These are phyloP conservation scores for Pseudisothecium myosuroides DNA, from an alignment of 225 moss, liverwort and hornwort species.

Conservation along the genomic window DNA sequence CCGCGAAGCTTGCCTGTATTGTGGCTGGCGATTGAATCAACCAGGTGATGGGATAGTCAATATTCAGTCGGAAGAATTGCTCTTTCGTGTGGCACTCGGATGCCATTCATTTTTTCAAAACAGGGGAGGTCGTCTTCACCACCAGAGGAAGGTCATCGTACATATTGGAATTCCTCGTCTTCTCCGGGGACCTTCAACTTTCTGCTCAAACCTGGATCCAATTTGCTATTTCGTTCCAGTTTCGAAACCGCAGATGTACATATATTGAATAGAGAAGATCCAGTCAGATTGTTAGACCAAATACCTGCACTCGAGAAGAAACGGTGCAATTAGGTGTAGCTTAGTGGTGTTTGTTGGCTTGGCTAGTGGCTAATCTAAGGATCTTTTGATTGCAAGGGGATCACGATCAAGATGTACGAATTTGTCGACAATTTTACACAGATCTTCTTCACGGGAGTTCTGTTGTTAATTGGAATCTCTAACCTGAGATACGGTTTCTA, in stretches of 20 bases:
- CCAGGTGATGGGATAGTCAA: neutral
- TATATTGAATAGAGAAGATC: neutral
- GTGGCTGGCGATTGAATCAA: neutral
- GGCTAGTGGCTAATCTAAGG: neutral
- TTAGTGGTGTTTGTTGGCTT: neutral
- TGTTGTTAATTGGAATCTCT: neutral
- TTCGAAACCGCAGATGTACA: neutral
- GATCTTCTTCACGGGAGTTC: neutral
- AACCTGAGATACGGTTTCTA: neutral
- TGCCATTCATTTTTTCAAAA: neutral
- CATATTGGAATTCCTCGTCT: neutral
- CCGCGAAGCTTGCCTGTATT: conserved; percentile 1
- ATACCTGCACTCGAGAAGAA: neutral
- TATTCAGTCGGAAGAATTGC: neutral
- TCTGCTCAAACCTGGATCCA: neutral
- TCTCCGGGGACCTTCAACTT: neutral
- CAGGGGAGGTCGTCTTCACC: neutral
- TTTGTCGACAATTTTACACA: neutral
- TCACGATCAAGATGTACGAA: neutral
- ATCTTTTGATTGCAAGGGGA: neutral
- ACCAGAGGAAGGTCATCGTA: neutral
- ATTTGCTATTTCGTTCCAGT: neutral
- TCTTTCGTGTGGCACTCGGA: neutral
- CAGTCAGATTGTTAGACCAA: neutral
- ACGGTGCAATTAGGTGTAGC: neutral